phyloP scores from a whole-genome alignment of 2,329 filamentous ascomycete species.

The Fusarium liriodendri region DNA sequence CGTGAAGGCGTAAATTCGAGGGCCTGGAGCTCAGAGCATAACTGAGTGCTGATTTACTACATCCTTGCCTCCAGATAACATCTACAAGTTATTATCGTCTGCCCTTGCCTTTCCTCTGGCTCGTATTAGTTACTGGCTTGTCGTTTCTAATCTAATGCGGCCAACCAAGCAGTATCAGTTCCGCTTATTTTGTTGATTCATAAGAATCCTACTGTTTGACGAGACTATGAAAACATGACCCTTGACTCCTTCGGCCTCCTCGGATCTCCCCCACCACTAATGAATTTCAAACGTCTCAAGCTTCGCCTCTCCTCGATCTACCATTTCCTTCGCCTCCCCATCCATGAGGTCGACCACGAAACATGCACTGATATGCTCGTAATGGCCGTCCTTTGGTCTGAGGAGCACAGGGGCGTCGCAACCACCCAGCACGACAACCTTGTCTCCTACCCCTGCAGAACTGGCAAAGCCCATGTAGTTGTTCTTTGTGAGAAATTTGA shows the following conservation, averaged over 20 bases:
- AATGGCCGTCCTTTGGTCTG: background rate
- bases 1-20: too few species aligned
- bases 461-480: background rate
- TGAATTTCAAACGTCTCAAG: background rate
- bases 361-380: background rate
- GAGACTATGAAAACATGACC: background rate
- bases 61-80: background rate
- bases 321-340: background rate
- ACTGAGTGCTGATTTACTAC: background rate
- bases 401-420: background rate
- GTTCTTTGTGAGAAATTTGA: background rate
- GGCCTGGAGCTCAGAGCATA: background rate
- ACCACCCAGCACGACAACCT: background rate
- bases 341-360: background rate
- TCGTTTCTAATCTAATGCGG: background rate
- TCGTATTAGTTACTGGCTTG: background rate
- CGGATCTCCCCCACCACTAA: background rate
- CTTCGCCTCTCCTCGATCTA: background rate
- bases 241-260: background rate
- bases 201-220: background rate
- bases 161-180: background rate
- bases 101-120: background rate
- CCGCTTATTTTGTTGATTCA: background rate
- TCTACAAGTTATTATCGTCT: background rate
- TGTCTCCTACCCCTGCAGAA: background rate